These are phyloP conservation scores for Farysia itapuensis DNA, from an alignment of 1,284 basidiomycete species.

Conservation along the genomic window DNA sequence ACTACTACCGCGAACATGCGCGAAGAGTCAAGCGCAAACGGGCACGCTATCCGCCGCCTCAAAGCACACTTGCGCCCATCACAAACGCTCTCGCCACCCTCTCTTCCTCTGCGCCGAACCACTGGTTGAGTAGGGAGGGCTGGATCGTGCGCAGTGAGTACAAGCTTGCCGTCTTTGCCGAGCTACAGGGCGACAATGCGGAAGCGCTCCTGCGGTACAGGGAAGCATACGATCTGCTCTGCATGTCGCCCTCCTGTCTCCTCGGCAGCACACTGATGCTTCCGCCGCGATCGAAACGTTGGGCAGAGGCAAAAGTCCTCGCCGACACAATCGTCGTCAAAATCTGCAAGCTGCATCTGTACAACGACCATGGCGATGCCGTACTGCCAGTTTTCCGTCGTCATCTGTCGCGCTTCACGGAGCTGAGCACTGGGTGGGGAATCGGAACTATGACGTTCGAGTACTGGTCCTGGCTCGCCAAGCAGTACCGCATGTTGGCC, in stretches of 20 bases:
- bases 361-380: conserved; percentile 69
- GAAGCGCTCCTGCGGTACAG: conserved; percentile 36
- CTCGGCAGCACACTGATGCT: conserved; percentile 74
- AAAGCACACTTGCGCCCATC: conserved; percentile 46
- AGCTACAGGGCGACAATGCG: conserved; percentile 88
- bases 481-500: conserved; percentile 66
- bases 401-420: conserved; percentile 81
- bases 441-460: conserved; percentile 97
- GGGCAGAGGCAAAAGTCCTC: conserved; percentile 96
- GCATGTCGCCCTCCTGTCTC: conserved; percentile 18
- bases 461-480: conserved; percentile 92
- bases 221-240: conserved; percentile 23
- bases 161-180: conserved; percentile 93
- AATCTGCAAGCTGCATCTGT: conserved; percentile 69
- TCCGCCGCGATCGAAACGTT: conserved; percentile 89
- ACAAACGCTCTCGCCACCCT: conserved; percentile 17
- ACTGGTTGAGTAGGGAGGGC: conserved; percentile 72
- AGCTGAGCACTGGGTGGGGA: conserved; percentile 88
- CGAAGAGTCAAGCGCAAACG: conserved; percentile 87
- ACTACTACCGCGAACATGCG: conserved; percentile 88
- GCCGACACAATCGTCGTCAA: conserved; percentile 66
- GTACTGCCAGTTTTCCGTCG: conserved; percentile 70
- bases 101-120: conserved; percentile 1
- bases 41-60: conserved; percentile 66
- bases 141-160: conserved; percentile 97